Percentiles rank a stretch among this genome's conserved stretches.
Conservation (phyloP, 1,284 basidiomycete genomes). For the Amylostereum chailletii region DNA sequence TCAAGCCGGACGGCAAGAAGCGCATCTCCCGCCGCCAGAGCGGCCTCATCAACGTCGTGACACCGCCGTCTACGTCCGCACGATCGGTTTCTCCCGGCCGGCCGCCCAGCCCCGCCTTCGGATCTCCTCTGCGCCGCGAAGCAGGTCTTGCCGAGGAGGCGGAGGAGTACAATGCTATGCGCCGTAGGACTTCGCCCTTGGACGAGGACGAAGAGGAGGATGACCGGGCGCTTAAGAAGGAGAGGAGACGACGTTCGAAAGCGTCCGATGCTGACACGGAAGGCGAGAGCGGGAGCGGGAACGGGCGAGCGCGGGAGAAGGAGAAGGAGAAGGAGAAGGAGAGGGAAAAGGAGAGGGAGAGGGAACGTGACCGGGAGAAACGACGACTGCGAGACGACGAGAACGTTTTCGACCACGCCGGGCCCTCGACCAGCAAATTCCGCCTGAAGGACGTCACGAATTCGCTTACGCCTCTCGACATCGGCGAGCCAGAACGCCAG, state of each 20-base stretch:
- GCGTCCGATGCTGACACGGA: too few relatives aligned
- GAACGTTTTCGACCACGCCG: conserved; percentile 14
- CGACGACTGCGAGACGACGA: conserved; percentile 31
- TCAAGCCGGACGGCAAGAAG: conserved; percentile 29
- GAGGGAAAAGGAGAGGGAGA: conserved; percentile 22
- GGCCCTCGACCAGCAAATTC: conserved; percentile 30
- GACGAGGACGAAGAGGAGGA: conserved; percentile 20
- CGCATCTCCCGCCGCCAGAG: conserved; percentile 57
- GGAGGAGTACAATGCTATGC: conserved; percentile 35
- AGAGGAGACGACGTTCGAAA: conserved; percentile 17
- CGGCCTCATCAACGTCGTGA: conserved; percentile 39
- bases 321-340: conserved; percentile 23
- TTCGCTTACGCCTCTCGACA: conserved; percentile 31
- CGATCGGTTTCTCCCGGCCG: conserved; percentile 28
- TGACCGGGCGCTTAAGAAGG: conserved; percentile 24
- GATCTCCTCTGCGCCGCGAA: conserved; percentile 48
- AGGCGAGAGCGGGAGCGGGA: too few relatives aligned
- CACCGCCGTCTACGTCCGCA: conserved; percentile 21
- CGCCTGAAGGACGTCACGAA: conserved; percentile 63
- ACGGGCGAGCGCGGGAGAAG: conserved; percentile 16
- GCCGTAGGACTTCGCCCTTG: conserved; percentile 11
- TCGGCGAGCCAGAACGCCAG: conserved; percentile 27
- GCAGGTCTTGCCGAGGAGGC: conserved; percentile 49
- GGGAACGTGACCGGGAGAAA: conserved; percentile 18
- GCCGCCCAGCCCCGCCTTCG: conserved; percentile 56